Evolutionary conservation across 1,284 basidiomycete species (phyloP), one percentile per base, ranked within the genome.

Genomic region (Boletellus sp.): DNA sequence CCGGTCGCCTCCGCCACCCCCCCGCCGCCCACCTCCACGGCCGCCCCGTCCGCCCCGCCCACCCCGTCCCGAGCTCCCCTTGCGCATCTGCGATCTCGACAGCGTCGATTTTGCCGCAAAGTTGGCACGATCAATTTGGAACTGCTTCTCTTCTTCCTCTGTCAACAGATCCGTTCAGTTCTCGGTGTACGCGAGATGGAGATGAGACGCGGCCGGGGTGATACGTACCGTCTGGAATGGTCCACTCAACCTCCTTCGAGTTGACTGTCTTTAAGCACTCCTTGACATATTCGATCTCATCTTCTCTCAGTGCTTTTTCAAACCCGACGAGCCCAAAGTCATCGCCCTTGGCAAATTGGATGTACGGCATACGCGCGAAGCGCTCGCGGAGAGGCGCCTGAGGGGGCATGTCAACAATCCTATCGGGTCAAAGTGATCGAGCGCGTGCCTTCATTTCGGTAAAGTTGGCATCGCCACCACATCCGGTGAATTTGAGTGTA

Each of bases 331-430:
- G 70, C 5, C 79, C 80, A 51, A 76, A 78, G 57, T 83, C 73
- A 41, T 81, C 77, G 13, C 83, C 85, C 10, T 75, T 73, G 14
- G 69, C 64, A 63, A 83, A 83, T 57, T 88, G 81, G 58, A 90
- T 82, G 63, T 80, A 90, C 2, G 86, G 86, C 38, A 75, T 73
- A 17, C 85, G 82, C 9, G 82, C 77, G 55, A 92, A 86, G 58
- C 85, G 84, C 65, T 90, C 86, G 56, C 84, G 84, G 43, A 93
- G 76, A 36, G 89, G 84, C 36, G 78, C 80, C 76, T 91, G 11
- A 9, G n/a, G 13, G 17, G 6, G 11, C 8, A 21, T 27, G 34
- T 50, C 36, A 52, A 36, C 5, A 36, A n/a, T 43, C n/a, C n/a
- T 0, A 14, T 32, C n/a, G 10, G 8, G 26, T 11, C 26, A 10